These are phyloP conservation scores for Sporothrix brasiliensis DNA, from an alignment of 2,329 filamentous ascomycete genomes.

Conservation along the genomic window DNA sequence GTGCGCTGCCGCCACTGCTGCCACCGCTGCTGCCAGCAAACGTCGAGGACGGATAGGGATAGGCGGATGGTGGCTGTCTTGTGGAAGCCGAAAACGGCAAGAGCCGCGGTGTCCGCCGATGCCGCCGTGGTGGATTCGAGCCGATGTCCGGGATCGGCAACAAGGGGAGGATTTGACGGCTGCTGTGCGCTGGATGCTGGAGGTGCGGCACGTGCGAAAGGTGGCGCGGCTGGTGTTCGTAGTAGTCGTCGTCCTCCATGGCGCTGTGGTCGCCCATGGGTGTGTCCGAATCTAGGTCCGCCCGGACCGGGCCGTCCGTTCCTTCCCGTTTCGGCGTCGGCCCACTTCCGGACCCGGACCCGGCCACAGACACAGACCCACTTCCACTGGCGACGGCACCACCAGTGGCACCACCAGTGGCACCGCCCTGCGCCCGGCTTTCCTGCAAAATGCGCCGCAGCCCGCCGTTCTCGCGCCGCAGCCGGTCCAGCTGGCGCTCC, in stretches of 20 bases:
- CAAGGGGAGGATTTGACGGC: neutral
- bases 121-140: constrained; percentile 65
- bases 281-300: neutral
- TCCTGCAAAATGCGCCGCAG: constrained; percentile 67
- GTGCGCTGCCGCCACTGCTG: no score
- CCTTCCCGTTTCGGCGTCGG: constrained; percentile 35
- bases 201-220: neutral
- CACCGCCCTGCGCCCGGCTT: constrained; percentile 41
- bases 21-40: neutral
- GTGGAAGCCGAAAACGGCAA: neutral
- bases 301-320: constrained; percentile 2
- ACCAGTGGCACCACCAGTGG: constrained; percentile 40
- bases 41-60: neutral
- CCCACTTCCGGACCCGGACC: constrained; percentile 18
- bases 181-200: neutral
- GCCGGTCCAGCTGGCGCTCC: constrained; percentile 82
- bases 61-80: neutral
- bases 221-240: neutral
- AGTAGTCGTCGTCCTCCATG: neutral
- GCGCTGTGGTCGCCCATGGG: constrained; percentile 5
- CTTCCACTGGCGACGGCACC: constrained; percentile 28
- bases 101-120: constrained; percentile 43
- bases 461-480: constrained; percentile 77
- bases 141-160: constrained; percentile 63
- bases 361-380: neutral